Evolutionary conservation across 805 yeast species (phyloP).

Genomic region (Sugiyamaella chiloensis): DNA sequence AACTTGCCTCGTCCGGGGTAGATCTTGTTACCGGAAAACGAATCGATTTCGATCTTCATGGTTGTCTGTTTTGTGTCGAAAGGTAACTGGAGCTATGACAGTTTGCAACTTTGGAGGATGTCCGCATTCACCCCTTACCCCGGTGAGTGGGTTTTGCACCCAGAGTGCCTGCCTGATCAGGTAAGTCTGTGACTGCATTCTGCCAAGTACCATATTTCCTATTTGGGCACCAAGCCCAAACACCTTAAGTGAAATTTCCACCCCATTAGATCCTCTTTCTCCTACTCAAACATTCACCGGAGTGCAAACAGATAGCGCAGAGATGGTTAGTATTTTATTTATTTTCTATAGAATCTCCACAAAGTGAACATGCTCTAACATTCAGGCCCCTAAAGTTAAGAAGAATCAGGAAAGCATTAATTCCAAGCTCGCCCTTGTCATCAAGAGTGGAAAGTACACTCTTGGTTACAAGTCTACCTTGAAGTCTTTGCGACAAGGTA

Average conservation of each 20-base stretch:
- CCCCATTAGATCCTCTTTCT: neutral
- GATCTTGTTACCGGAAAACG: constrained; percentile 98
- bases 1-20: constrained; percentile 99
- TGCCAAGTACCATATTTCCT: neutral
- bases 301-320: constrained; percentile 85
- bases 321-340: constrained; percentile 80
- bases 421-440: constrained; percentile 96
- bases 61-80: constrained; percentile 26
- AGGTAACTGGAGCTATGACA: neutral
- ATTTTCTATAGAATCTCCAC: neutral
- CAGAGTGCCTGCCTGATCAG: constrained; percentile 9
- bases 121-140: neutral
- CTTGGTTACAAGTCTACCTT: constrained; percentile 99
- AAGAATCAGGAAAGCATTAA: constrained; percentile 90
- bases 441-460: constrained; percentile 99
- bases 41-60: constrained; percentile 99
- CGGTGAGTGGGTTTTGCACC: constrained; percentile 4
- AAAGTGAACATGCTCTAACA: constrained; percentile 7
- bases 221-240: neutral
- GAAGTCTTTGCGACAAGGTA: constrained; percentile 97
- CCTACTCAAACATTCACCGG: constrained; percentile 58
- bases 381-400: constrained; percentile 91
- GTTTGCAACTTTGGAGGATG: constrained; percentile 1
- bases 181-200: constrained; percentile 7
- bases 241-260: constrained; percentile 2